Conservation (phyloP, 108 stramenopile species). For the Nitzschia palea region DNA sequence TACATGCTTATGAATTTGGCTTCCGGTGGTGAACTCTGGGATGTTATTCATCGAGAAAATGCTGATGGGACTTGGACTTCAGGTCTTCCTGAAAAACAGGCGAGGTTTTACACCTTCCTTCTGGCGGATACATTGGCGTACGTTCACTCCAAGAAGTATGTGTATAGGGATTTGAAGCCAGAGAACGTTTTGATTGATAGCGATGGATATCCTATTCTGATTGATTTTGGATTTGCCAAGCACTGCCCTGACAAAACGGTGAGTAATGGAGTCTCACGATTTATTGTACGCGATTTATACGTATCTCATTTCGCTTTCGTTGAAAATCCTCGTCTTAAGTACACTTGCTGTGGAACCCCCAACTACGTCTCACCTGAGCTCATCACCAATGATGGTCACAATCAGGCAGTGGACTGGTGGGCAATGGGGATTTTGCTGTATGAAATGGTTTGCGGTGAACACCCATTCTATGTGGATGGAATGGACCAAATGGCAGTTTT, state of each 20-base stretch:
- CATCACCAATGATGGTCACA: conserved; percentile 89
- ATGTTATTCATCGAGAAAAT: conserved; percentile 59
- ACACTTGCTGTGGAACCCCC: conserved; percentile 95
- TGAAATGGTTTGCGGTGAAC: conserved; percentile 80
- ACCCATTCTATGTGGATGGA: conserved; percentile 58
- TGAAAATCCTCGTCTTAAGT: conserved; percentile 80
- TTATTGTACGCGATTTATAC: conserved; percentile 9
- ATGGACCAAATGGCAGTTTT: conserved; percentile 82
- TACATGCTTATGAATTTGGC: conserved; percentile 80
- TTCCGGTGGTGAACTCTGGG: conserved; percentile 85
- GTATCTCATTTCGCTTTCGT: conserved; percentile 38
- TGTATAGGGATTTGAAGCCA: conserved; percentile 93
- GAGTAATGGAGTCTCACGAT: conserved; percentile 29
- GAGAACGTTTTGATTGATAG: conserved; percentile 68
- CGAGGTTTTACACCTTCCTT: conserved; percentile 67
- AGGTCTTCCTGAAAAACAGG: conserved; percentile 44
- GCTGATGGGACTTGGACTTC: conserved; percentile 48
- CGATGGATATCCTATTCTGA: conserved; percentile 78
- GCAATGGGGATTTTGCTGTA: conserved; percentile 89
- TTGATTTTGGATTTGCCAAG: conserved; percentile 86
- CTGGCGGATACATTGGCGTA: conserved; percentile 86
- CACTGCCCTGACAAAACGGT: conserved; percentile 58
- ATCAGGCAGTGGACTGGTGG: conserved; percentile 91
- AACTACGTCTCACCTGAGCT: conserved; percentile 92
- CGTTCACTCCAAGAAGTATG: conserved; percentile 79